These are phyloP conservation scores for Neofusicoccum ribis DNA, from an alignment of 2,329 filamentous ascomycete species.

Conservation along the genomic window DNA sequence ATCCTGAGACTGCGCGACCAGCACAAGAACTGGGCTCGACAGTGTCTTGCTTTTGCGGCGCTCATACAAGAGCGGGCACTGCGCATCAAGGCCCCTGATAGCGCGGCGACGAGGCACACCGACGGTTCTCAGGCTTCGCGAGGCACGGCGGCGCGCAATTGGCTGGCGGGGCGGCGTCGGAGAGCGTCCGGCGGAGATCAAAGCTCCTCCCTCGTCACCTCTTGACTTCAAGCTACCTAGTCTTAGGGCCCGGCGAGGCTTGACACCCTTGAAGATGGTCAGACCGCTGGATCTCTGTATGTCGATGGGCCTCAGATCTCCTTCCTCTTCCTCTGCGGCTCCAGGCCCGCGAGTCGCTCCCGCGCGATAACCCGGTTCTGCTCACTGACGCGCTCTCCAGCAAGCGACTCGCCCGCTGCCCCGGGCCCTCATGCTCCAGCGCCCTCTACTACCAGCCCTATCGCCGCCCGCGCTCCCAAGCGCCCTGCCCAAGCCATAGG, in stretches of 20 bases:
- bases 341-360: background rate
- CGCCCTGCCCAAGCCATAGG: slow-evolving; percentile 15
- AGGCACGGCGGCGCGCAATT: slow-evolving; percentile 6
- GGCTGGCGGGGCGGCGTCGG: slow-evolving; percentile 14
- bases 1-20: slow-evolving; percentile 7
- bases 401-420: slow-evolving; percentile 13
- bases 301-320: slow-evolving; percentile 14
- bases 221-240: slow-evolving; percentile 21
- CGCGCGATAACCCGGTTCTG: background rate
- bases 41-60: background rate
- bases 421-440: slow-evolving; percentile 5
- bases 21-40: background rate
- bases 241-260: slow-evolving; percentile 20
- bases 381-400: slow-evolving; percentile 12
- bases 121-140: slow-evolving; percentile 7
- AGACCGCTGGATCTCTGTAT: slow-evolving; percentile 20
- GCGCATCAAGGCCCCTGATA: slow-evolving; percentile 4
- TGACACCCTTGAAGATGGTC: slow-evolving; percentile 21
- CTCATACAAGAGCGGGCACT: slow-evolving; percentile 4
- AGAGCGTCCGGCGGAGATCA: slow-evolving; percentile 18
- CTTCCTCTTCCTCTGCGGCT: slow-evolving; percentile 13
- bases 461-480: slow-evolving; percentile 6
- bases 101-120: slow-evolving; percentile 8
- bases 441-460: slow-evolving; percentile 11
- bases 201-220: slow-evolving; percentile 20